phyloP scores from a whole-genome alignment of 441 rosid genomes.

The Macaranga tanarius region DNA sequence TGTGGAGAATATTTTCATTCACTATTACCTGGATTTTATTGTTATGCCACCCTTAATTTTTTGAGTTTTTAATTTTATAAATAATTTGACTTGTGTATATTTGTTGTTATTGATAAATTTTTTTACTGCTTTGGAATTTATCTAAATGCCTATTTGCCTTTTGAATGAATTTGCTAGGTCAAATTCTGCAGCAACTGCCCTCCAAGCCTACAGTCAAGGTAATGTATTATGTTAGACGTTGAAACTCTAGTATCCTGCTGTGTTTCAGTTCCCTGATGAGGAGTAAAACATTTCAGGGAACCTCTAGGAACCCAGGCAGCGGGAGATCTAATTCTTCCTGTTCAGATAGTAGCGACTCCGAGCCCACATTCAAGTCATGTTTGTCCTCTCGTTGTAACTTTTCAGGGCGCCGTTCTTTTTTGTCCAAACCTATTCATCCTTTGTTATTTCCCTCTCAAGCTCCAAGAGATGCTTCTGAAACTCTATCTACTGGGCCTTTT shows the following conservation, averaged over 20 bases:
- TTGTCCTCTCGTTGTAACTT: conserved; percentile 42
- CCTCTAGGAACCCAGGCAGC: conserved; percentile 40
- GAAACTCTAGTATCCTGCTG: not conserved
- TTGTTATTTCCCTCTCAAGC: conserved; percentile 37
- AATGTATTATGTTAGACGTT: conserved; percentile 12
- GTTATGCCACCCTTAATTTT: not conserved
- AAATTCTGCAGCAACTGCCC: conserved; percentile 30
- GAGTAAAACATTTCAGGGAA: conserved; percentile 35
- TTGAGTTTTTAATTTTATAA: no score
- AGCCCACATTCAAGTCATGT: conserved; percentile 38
- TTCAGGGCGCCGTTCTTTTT: conserved; percentile 41
- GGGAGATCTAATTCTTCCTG: conserved; percentile 41
- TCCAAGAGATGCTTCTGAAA: conserved; percentile 30
- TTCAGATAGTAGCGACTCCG: conserved; percentile 52
- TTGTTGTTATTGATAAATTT: not conserved
- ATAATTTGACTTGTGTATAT: not conserved
- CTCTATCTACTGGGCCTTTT: conserved; percentile 22
- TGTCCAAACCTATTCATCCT: conserved; percentile 65
- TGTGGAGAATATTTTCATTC: not conserved
- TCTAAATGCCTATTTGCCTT: conserved; percentile 8
- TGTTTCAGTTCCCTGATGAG: conserved; percentile 12
- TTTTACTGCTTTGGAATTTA: conserved; percentile 1
- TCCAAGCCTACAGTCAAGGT: conserved; percentile 43
- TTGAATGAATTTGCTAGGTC: conserved; percentile 32
- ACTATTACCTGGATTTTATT: not conserved